Conservation (phyloP, 2,329 filamentous ascomycete species). For the Fusarium napiforme region DNA sequence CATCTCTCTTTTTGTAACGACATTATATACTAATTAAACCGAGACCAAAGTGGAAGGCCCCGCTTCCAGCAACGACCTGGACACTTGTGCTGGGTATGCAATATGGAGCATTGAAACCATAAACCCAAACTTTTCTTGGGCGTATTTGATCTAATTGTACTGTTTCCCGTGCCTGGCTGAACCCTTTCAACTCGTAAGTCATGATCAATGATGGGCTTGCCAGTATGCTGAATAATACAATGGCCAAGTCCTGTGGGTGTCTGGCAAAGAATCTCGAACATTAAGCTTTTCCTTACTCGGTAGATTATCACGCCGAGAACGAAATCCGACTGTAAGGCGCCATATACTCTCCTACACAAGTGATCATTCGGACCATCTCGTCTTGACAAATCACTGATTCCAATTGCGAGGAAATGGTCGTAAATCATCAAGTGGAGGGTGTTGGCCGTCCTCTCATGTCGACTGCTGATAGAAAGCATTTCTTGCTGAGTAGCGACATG, state of each 20-base stretch:
- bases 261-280: background rate
- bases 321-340: background rate
- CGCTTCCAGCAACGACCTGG: background rate
- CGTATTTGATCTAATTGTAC: slow-evolving; percentile 3
- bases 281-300: background rate
- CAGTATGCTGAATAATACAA: slow-evolving; percentile 1
- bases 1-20: slow-evolving; percentile 14
- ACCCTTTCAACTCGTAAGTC: slow-evolving; percentile 10
- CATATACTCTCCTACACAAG: background rate
- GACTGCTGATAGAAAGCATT: background rate
- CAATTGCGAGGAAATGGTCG: background rate
- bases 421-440: slow-evolving; percentile 9
- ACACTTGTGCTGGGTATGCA: background rate
- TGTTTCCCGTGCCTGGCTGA: slow-evolving; percentile 15
- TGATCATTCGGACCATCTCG: background rate
- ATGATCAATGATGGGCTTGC: background rate
- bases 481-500: background rate
- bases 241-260: background rate
- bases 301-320: background rate
- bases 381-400: background rate
- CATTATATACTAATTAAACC: slow-evolving; percentile 24
- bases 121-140: background rate
- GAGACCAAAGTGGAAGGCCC: background rate
- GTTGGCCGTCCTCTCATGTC: background rate
- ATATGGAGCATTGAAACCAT: slow-evolving; percentile 2